Conservation (phyloP, 2,329 filamentous ascomycete genomes). For the Epichloe baconii region DNA sequence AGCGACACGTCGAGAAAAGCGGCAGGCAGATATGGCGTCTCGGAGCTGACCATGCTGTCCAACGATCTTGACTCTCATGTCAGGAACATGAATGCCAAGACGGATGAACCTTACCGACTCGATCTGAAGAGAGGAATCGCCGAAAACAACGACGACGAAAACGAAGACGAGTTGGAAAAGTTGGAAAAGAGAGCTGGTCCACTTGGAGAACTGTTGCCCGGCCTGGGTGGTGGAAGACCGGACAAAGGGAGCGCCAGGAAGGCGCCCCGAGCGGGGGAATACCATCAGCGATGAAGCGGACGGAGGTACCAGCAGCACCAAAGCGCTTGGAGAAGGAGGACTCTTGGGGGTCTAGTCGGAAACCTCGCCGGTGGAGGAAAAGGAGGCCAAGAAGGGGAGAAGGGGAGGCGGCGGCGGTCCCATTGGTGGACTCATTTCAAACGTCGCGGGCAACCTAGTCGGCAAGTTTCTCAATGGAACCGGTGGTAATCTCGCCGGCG, state of each 20-base stretch:
- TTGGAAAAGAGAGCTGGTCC: not conserved
- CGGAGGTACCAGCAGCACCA: not conserved
- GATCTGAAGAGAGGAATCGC: not conserved
- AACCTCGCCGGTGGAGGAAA: not conserved
- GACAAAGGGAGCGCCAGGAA: too few species aligned
- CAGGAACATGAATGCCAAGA: conserved; percentile 5
- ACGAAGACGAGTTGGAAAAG: not conserved
- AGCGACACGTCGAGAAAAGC: conserved; percentile 7
- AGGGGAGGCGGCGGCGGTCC: not conserved
- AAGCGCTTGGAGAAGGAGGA: not conserved
- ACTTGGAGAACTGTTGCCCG: too few species aligned
- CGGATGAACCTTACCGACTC: conserved; percentile 4
- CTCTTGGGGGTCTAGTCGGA: not conserved
- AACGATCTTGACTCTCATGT: conserved; percentile 8
- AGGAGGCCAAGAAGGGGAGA: not conserved
- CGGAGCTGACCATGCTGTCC: conserved; percentile 5
- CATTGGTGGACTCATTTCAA: conserved; percentile 1
- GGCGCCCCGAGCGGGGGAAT: not conserved
- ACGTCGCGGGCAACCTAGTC: not conserved
- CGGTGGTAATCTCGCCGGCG: conserved; percentile 5
- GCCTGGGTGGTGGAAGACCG: too few species aligned
- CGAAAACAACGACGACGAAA: not conserved
- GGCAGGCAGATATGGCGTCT: conserved; percentile 4
- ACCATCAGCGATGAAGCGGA: not conserved
- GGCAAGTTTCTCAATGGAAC: conserved; percentile 3